Percentiles rank a stretch among this genome's conserved stretches.
Evolutionary conservation across 2,329 filamentous ascomycete species (phyloP).

Genomic region (Trichoderma gracile): DNA sequence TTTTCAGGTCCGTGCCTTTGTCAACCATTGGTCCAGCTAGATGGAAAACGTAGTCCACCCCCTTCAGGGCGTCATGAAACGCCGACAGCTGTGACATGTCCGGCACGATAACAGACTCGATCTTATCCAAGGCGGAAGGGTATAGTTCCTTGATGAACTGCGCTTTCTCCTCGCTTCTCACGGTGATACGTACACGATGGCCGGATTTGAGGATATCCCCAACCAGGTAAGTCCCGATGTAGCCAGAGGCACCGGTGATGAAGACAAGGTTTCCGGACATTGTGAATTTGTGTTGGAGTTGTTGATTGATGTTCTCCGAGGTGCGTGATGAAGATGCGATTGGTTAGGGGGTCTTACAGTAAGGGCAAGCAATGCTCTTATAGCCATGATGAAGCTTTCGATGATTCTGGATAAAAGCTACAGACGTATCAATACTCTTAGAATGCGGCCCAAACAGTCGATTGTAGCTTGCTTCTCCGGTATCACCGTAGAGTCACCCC

Average conservation of each 20-base stretch:
- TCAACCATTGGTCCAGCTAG: conserved; percentile 30
- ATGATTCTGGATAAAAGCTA: not conserved
- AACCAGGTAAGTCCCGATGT: conserved; percentile 26
- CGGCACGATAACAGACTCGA: conserved; percentile 8
- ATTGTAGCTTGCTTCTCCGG: not conserved
- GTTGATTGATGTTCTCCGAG: not conserved
- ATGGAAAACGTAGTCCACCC: conserved; percentile 40
- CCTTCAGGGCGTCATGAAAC: conserved; percentile 41
- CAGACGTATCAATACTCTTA: no score
- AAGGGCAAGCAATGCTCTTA: not conserved
- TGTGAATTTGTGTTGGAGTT: not conserved
- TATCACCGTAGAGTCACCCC: not conserved
- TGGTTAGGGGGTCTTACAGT: not conserved
- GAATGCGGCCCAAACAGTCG: not conserved
- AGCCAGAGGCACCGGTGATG: conserved; percentile 29
- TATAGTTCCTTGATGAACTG: conserved; percentile 20
- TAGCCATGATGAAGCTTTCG: not conserved
- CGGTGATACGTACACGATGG: conserved; percentile 26
- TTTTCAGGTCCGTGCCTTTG: conserved; percentile 25
- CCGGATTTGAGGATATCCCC: conserved; percentile 23
- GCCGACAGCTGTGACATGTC: conserved; percentile 37
- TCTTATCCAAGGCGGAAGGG: conserved; percentile 20
- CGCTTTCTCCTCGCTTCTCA: conserved; percentile 25
- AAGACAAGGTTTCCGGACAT: conserved; percentile 23
- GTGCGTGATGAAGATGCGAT: not conserved